Evolutionary conservation across 129 eudicot species (phyloP).

Genomic region (Tanacetum coccineum): DNA sequence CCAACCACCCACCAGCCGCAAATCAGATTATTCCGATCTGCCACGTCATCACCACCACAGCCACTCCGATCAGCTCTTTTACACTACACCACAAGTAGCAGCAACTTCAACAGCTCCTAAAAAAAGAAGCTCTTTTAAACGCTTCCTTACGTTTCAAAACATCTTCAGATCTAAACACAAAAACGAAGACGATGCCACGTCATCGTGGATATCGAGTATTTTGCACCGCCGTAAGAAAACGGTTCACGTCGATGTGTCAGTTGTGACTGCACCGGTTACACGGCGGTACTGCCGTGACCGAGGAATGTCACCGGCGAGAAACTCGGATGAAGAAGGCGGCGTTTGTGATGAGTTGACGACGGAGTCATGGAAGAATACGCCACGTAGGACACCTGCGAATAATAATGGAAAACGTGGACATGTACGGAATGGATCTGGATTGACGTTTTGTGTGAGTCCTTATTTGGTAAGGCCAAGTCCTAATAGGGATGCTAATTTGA

Average conservation of each 20-base stretch:
- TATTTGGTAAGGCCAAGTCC: conserved; percentile 67
- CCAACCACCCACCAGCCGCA: conserved; percentile 35
- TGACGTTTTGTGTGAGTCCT: conserved; percentile 59
- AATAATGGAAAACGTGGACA: conserved; percentile 29
- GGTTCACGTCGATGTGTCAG: conserved; percentile 29
- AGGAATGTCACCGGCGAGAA: conserved; percentile 72
- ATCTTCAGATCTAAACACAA: conserved; percentile 62
- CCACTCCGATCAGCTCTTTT: conserved; percentile 41
- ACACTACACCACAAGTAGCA: conserved; percentile 47
- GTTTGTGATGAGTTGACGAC: conserved; percentile 51
- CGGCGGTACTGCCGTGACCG: conserved; percentile 35
- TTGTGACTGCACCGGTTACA: conserved; percentile 14
- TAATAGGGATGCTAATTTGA: conserved; percentile 40
- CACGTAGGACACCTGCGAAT: conserved; percentile 45
- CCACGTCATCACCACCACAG: conserved; percentile 23
- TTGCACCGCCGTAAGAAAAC: conserved; percentile 37
- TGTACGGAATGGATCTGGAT: conserved; percentile 37
- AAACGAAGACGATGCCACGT: conserved; percentile 23
- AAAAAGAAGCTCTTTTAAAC: conserved; percentile 17
- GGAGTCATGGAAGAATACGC: conserved; percentile 55
- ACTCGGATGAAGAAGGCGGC: conserved; percentile 37
- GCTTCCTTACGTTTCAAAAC: conserved; percentile 32
- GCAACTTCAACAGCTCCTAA: conserved; percentile 15
- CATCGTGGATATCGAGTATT: conserved; percentile 52
- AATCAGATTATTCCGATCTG: conserved; percentile 34